Conservation (phyloP, 2,329 filamentous ascomycete genomes). For the Macroventuria anomochaeta region DNA sequence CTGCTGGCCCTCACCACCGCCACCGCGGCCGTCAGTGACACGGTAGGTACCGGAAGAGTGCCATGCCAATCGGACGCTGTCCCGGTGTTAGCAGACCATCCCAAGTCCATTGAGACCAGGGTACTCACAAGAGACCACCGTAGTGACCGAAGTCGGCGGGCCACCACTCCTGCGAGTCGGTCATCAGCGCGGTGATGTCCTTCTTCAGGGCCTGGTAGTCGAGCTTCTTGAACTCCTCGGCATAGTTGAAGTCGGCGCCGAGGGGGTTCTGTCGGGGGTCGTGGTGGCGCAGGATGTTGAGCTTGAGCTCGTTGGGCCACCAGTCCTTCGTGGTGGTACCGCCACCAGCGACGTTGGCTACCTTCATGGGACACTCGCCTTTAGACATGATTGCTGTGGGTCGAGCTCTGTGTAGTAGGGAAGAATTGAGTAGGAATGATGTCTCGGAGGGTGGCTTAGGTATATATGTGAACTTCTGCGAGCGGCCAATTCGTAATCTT, state of each 20-base stretch:
- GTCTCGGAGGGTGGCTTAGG: conserved; percentile 14
- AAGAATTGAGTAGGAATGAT: conserved; percentile 12
- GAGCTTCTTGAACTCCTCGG: conserved; percentile 72
- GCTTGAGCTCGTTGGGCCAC: conserved; percentile 73
- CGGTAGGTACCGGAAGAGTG: conserved; percentile 82
- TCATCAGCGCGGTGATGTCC: conserved; percentile 74
- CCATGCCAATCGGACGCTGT: conserved; percentile 75
- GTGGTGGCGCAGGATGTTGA: conserved; percentile 78
- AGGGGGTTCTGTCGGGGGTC: conserved; percentile 68
- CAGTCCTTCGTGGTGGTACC: conserved; percentile 74
- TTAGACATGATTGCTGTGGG: conserved; percentile 39
- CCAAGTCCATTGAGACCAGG: not conserved
- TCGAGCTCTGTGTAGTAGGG: conserved; percentile 20
- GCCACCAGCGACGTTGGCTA: conserved; percentile 57
- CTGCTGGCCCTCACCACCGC: conserved; percentile 76
- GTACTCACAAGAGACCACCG: conserved; percentile 69
- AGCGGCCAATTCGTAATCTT: conserved; percentile 38
- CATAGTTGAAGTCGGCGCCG: conserved; percentile 73
- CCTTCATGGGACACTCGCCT: conserved; percentile 46
- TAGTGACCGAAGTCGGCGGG: conserved; percentile 84
- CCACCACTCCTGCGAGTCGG: conserved; percentile 81
- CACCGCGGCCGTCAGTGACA: conserved; percentile 75
- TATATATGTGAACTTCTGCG: conserved; percentile 30
- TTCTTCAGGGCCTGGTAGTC: conserved; percentile 76
- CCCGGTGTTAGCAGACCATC: conserved; percentile 8